These are phyloP conservation scores for Lanmaoa rubissima DNA, from an alignment of 768 basidiomycete species.

Conservation along the genomic window DNA sequence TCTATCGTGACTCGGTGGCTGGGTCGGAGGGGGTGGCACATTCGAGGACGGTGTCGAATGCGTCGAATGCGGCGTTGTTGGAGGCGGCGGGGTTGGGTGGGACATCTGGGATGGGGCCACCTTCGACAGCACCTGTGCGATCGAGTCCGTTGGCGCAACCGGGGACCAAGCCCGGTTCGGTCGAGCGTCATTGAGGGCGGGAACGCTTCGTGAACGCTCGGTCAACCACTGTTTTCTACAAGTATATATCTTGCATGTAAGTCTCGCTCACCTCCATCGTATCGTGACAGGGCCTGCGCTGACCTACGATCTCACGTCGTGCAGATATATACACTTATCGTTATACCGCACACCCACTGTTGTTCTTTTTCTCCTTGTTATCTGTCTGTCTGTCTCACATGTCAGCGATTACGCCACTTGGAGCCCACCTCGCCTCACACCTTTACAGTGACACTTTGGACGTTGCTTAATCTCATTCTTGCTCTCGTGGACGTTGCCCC, in stretches of 20 bases:
- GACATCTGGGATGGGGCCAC: not conserved
- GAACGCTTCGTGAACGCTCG: not conserved
- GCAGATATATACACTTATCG: not conserved
- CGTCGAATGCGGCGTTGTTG: conserved; percentile 22
- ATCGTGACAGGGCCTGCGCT: not conserved
- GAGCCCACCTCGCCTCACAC: not conserved
- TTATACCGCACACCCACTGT: not conserved
- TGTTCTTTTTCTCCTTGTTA: not conserved
- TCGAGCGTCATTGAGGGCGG: not conserved
- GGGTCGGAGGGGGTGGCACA: conserved; percentile 8
- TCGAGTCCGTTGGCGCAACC: conserved; percentile 24
- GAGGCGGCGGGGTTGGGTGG: conserved; percentile 23
- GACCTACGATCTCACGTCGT: not conserved
- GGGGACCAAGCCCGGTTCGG: not conserved
- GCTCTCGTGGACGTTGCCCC: not conserved
- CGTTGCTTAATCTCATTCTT: not conserved
- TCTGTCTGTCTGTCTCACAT: not conserved
- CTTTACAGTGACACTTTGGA: not conserved
- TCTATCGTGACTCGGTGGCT: conserved; percentile 12
- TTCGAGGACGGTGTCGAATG: conserved; percentile 21
- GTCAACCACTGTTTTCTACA: not conserved
- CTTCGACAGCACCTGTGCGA: not conserved
- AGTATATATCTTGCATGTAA: conserved; percentile 5
- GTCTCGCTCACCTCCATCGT: not conserved
- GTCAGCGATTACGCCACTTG: not conserved